These are phyloP conservation scores for Paspalum notatum DNA, from an alignment of 176 grass and related monocot genomes.

Conservation along the genomic window DNA sequence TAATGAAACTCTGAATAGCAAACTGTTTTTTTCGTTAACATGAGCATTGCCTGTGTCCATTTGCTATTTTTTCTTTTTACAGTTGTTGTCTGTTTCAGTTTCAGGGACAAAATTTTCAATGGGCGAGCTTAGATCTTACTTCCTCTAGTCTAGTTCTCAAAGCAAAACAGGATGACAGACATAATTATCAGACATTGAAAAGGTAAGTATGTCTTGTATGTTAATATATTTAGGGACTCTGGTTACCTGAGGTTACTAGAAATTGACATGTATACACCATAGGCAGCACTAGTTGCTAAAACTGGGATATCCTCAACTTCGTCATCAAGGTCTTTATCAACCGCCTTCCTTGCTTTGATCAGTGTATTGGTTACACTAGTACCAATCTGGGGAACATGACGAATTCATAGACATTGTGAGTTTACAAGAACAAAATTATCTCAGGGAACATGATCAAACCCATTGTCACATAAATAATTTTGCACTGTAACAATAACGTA, in stretches of 20 bases:
- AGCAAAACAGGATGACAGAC: neutral
- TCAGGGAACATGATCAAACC: neutral
- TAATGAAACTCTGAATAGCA: neutral
- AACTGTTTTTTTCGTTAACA: neutral
- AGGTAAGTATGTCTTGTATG: neutral
- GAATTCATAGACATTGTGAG: constrained; percentile 4
- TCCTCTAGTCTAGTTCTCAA: neutral
- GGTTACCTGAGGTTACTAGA: constrained; percentile 88
- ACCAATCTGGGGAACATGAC: constrained; percentile 54
- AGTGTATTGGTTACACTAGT: constrained; percentile 65
- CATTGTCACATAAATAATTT: neutral
- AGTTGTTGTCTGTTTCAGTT: neutral
- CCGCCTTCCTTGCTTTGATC: constrained; percentile 62
- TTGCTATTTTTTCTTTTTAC: neutral
- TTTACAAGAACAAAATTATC: neutral
- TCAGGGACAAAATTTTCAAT: neutral
- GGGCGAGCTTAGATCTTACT: neutral
- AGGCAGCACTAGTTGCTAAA: constrained; percentile 67
- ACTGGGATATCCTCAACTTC: constrained; percentile 65
- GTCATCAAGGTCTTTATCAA: constrained; percentile 58
- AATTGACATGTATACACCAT: constrained; percentile 84
- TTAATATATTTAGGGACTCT: neutral
- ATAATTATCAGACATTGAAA: neutral
- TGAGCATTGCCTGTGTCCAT: neutral
- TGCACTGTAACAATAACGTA: neutral